Conservation (phyloP, 2,329 filamentous ascomycete species). For the Sodiomyces alkalinus region DNA sequence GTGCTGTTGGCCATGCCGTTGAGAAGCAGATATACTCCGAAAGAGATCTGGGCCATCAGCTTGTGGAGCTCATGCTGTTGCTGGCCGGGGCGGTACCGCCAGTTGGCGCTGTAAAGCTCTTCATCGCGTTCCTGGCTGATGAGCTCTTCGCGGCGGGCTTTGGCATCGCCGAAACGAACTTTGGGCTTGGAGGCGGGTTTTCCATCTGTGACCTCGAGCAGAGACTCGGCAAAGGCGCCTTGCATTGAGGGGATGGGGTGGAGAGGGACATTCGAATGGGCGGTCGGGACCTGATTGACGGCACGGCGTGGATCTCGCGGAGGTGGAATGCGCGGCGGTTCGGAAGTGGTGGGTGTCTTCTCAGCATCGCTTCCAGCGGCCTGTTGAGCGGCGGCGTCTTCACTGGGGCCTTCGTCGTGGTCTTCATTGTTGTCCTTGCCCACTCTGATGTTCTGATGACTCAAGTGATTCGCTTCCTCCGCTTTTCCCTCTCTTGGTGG, state of each 20-base stretch:
- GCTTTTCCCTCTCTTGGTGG: no score
- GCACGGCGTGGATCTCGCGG: constrained; percentile 4
- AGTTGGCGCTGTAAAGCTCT: constrained; percentile 55
- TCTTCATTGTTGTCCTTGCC: no score
- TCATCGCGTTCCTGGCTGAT: constrained; percentile 55
- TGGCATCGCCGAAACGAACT: constrained; percentile 38
- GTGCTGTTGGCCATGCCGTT: constrained; percentile 80
- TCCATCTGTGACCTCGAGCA: constrained; percentile 51
- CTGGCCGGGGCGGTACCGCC: constrained; percentile 62
- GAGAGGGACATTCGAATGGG: constrained; percentile 16
- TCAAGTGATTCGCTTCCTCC: no score
- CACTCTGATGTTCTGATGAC: no score
- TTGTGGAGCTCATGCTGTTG: constrained; percentile 80
- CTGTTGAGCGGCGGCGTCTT: background rate
- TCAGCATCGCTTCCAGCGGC: constrained; percentile 4
- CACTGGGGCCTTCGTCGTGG: background rate
- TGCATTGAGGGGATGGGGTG: constrained; percentile 70
- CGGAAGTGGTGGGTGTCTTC: constrained; percentile 6
- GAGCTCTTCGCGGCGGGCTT: constrained; percentile 47
- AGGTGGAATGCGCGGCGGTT: constrained; percentile 5
- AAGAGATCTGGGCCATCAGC: constrained; percentile 80
- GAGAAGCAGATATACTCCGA: constrained; percentile 78
- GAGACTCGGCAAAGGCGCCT: constrained; percentile 67
- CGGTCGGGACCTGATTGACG: constrained; percentile 4
- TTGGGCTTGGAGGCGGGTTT: constrained; percentile 32